phyloP scores from a whole-genome alignment of 805 yeast species.

The Trichomonascus vanleenenianus region DNA sequence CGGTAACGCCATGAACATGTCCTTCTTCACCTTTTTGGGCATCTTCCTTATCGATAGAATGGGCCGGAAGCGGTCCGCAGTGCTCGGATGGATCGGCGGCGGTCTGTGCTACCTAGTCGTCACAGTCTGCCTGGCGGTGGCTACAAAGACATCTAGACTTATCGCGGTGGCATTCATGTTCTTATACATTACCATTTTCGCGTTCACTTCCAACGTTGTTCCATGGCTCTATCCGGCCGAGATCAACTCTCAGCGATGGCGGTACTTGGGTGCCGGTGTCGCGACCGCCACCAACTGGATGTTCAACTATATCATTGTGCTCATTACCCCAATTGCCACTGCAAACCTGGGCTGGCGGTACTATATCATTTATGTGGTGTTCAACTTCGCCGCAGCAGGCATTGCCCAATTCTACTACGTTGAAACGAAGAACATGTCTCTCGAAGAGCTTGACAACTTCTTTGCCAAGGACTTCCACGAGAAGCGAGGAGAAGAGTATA shows the following conservation, averaged over 20 bases:
- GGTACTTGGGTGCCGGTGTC: conserved; percentile 53
- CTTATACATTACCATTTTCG: conserved; percentile 33
- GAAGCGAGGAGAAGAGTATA: no score
- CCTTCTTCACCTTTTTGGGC: conserved; percentile 1
- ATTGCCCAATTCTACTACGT: conserved; percentile 59
- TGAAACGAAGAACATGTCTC: conserved; percentile 63
- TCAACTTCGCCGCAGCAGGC: conserved; percentile 51
- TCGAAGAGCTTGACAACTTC: conserved; percentile 66
- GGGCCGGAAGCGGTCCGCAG: conserved; percentile 2
- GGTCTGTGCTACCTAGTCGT: conserved; percentile 9
- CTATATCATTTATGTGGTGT: conserved; percentile 41
- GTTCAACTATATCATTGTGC: conserved; percentile 51
- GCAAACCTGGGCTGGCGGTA: conserved; percentile 37
- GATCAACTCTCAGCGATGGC: conserved; percentile 49
- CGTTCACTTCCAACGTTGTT: conserved; percentile 44
- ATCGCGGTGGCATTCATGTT: conserved; percentile 14
- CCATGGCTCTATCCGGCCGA: conserved; percentile 66
- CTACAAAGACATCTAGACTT: conserved; percentile 7
- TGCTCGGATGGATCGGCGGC: conserved; percentile 1
- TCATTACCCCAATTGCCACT: conserved; percentile 34
- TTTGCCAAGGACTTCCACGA: conserved; percentile 8
- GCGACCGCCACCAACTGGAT: conserved; percentile 60
- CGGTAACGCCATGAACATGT: conserved; percentile 4
- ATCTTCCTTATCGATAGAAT: background rate
- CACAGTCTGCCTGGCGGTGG: conserved; percentile 9